Evolutionary conservation across 495 filamentous ascomycete genomes (phyloP).

Genomic region (Haplographium delicatum): DNA sequence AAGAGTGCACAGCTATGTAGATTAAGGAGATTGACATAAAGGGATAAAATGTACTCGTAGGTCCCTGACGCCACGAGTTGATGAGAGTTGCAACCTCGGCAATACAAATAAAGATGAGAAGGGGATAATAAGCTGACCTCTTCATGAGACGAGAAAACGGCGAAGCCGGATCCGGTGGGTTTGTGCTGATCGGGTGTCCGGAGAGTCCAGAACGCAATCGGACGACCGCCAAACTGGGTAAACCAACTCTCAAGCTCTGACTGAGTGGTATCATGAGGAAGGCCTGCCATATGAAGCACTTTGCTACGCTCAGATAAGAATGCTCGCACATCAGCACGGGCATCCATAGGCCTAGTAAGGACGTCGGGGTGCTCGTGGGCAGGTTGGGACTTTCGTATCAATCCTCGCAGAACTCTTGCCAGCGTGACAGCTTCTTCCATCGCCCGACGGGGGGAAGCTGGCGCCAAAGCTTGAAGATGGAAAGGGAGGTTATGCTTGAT

Average conservation of each 20-base stretch:
- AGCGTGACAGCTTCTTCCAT: slow-evolving; percentile 97
- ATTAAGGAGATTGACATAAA: slow-evolving; percentile 24
- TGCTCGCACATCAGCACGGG: slow-evolving; percentile 90
- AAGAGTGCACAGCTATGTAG: slow-evolving; percentile 5
- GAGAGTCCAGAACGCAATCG: slow-evolving; percentile 99
- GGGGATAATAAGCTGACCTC: slow-evolving; percentile 62
- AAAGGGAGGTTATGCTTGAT: slow-evolving; percentile 99
- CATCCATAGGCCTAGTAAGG: slow-evolving; percentile 91
- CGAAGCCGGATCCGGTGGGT: slow-evolving; percentile 94
- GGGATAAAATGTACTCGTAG: slow-evolving; percentile 21
- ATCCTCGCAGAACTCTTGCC: slow-evolving; percentile 80
- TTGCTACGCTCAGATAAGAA: slow-evolving; percentile 95
- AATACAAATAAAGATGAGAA: slow-evolving; percentile 21
- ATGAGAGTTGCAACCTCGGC: slow-evolving; percentile 16
- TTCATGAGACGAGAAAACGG: slow-evolving; percentile 97
- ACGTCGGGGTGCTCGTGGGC: slow-evolving; percentile 90
- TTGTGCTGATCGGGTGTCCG: slow-evolving; percentile 98
- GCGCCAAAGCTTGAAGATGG: slow-evolving; percentile 92
- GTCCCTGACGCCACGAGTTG: slow-evolving; percentile 22
- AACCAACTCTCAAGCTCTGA: slow-evolving; percentile 99
- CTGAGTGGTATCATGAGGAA: slow-evolving; percentile 97
- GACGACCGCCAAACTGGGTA: slow-evolving; percentile 94
- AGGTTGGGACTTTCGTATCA: slow-evolving; percentile 94
- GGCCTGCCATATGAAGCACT: slow-evolving; percentile 92
- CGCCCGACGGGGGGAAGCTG: slow-evolving; percentile 91